Conservation (phyloP, 306 rosid genomes). For the Inga laurina region DNA sequence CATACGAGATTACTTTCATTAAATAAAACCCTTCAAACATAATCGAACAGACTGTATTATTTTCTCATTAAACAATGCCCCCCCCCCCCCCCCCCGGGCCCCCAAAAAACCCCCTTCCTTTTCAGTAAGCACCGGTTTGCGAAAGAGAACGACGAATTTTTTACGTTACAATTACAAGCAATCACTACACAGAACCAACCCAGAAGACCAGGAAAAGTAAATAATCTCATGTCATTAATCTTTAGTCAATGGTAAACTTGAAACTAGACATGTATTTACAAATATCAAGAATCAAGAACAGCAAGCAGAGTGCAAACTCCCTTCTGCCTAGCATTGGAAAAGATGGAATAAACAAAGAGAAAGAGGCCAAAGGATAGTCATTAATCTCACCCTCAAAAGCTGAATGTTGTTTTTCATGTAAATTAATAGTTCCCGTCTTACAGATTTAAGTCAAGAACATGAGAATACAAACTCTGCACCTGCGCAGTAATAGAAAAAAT, state of each 20-base stretch:
- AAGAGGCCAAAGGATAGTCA: background rate
- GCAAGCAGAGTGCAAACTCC: background rate
- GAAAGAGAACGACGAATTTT: background rate
- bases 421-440: background rate
- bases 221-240: background rate
- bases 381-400: background rate
- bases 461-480: background rate
- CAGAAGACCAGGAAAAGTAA: background rate
- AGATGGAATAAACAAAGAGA: background rate
- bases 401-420: background rate
- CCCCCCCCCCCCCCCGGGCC: too few relatives aligned
- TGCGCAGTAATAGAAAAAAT: slow-evolving; percentile 6
- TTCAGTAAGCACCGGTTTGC: too few relatives aligned
- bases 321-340: background rate
- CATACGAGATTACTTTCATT: too few relatives aligned
- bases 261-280: background rate
- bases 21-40: too few relatives aligned
- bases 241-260: background rate
- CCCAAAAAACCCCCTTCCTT: too few relatives aligned
- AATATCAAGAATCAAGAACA: background rate
- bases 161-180: too few relatives aligned
- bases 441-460: slow-evolving; percentile 15
- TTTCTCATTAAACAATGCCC: too few relatives aligned
- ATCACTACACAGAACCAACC: too few relatives aligned
- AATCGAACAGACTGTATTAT: too few relatives aligned